Evolutionary conservation across 1,284 basidiomycete genomes (phyloP).

Genomic region (Apiotrichum sp.): DNA sequence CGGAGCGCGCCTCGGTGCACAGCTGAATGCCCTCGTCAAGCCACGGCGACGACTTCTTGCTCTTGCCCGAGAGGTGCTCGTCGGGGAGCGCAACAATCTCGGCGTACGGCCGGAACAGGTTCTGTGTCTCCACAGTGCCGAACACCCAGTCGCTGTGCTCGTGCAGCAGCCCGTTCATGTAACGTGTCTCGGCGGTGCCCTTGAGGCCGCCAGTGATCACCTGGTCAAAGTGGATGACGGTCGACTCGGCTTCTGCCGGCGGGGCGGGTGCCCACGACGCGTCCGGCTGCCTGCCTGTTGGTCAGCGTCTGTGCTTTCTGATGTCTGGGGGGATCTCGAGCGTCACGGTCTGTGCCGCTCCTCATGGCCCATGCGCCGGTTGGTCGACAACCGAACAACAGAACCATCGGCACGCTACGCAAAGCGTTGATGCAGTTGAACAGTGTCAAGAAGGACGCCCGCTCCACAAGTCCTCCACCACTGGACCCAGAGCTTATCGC

Average conservation of each 20-base stretch:
- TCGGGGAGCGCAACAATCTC: constrained; percentile 1
- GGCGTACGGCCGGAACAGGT: background rate
- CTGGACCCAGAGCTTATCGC: no score
- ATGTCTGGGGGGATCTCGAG: no score
- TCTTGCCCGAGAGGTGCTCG: constrained; percentile 6
- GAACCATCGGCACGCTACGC: no score
- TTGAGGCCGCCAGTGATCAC: constrained; percentile 6
- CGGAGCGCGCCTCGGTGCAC: background rate
- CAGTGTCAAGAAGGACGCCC: no score
- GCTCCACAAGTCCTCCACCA: no score
- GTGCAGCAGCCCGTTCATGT: constrained; percentile 4
- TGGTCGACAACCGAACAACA: no score
- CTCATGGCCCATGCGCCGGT: no score
- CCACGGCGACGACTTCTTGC: constrained; percentile 1
- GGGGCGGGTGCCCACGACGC: background rate
- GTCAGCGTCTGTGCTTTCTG: background rate
- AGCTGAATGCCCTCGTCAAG: constrained; percentile 3
- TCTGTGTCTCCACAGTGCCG: constrained; percentile 1
- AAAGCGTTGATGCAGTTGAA: no score
- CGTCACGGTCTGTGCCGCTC: no score
- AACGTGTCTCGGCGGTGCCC: constrained; percentile 7
- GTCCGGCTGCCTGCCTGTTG: constrained; percentile 1
- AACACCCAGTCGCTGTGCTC: constrained; percentile 8
- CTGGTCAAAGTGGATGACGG: constrained; percentile 5
- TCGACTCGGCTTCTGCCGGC: background rate